Conservation (phyloP, 208 protist species). For the Crithidia sp. region DNA sequence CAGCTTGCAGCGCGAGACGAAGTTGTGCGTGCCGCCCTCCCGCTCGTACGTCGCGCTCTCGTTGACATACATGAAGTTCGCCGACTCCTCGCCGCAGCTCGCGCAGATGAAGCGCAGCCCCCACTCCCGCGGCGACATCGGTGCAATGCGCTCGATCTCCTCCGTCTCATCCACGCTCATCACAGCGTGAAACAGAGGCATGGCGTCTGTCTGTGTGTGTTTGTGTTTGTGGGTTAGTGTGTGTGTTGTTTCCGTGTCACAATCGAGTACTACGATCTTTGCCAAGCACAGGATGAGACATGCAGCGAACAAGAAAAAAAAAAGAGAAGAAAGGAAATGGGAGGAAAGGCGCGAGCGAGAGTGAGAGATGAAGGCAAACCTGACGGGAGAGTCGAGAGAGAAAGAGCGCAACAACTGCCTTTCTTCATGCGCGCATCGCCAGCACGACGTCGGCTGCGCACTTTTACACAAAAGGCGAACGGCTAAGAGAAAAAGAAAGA, state of each 20-base stretch:
- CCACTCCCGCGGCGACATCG: conserved; percentile 43
- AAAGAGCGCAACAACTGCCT: no score
- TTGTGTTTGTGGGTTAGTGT: not conserved
- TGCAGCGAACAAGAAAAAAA: not conserved
- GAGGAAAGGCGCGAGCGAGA: no score
- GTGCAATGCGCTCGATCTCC: conserved; percentile 45
- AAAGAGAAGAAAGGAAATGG: not conserved
- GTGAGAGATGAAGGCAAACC: no score
- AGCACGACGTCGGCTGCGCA: no score
- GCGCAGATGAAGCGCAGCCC: conserved; percentile 62
- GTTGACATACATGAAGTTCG: conserved; percentile 62
- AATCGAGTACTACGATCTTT: no score
- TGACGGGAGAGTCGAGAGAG: no score
- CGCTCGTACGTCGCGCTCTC: conserved; percentile 41
- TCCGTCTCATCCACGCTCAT: conserved; percentile 62
- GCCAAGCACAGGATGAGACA: no score
- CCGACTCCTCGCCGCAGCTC: conserved; percentile 55
- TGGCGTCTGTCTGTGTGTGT: conserved; percentile 8
- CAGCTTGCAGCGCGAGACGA: conserved; percentile 56
- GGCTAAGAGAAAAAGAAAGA: no score
- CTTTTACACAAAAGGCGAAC: no score
- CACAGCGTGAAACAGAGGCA: conserved; percentile 66
- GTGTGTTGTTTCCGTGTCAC: not conserved
- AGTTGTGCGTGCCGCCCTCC: conserved; percentile 67
- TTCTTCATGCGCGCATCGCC: no score